Base-by-base conservation (phyloP, 129 eudicot genomes). In the Pseudognaphalium luteoalbum region DNA sequence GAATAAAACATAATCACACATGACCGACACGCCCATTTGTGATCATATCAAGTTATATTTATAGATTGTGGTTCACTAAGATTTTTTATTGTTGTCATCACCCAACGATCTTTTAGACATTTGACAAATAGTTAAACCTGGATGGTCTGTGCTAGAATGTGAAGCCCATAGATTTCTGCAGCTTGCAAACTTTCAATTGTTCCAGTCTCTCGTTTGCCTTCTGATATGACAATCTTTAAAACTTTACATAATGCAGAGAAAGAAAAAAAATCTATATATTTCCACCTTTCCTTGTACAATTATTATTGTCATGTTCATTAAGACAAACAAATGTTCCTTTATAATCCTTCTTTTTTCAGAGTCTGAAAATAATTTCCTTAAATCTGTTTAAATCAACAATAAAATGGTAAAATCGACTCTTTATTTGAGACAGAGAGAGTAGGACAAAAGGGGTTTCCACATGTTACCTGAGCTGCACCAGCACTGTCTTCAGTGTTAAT, bases 401-500 rank as follows among this genome's bases (percentile, higher is more conserved):
- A 2, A 62, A 62, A 62, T 4, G 7, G 14, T 59, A 59, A 59
- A 21, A 59, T 57, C 4, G 29, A 57, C 63, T 56, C 62, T 22
- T 19, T 57, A 57, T 57, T 57, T 19, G 14, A 57, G 63, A 1
- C 29, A 5, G n/a, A 4, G 39, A 17, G 67, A 32, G 19, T 32
- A 33, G 12, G 9, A 6, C 30, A 7, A 7, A 37, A 37, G 11
- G 4, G 65, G 11, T 59, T 11, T 59, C 9, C 1, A 65, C 7
- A 12, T 5, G 67, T 7, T 65, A 34, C 70, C 70, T 17, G 11
- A 65, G 70, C 70, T 33, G 70, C 70, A 33, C 70, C 41, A 32
- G 47, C 70, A 33, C 47, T 65, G 21, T 65, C 70, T 65, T 30
- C 70, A 21, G 35, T 65, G 12, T 11, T 33, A 29, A 65, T 44